Percentiles rank a stretch among this genome's conserved stretches.
These are phyloP conservation scores for Fusarium bulbicola DNA, from an alignment of 2,329 filamentous ascomycete genomes.

Conservation along the genomic window DNA sequence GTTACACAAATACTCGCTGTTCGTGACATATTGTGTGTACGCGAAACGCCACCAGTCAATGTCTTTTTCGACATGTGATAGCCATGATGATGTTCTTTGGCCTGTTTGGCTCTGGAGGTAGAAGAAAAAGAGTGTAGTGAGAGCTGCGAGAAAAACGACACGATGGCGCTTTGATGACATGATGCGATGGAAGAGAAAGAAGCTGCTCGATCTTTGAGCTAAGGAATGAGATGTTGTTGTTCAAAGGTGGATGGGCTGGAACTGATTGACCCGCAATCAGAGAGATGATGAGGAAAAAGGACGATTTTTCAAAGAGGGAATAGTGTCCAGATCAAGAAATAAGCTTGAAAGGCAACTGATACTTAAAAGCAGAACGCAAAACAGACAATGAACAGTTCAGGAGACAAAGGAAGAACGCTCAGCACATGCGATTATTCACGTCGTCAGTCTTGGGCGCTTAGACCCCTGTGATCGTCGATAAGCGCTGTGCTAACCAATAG, in stretches of 20 bases:
- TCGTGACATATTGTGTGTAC: conserved; percentile 60
- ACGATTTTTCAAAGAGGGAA: neutral
- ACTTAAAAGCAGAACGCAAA: neutral
- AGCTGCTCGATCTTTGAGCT: neutral
- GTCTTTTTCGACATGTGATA: neutral
- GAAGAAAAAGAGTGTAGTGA: neutral
- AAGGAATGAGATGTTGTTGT: neutral
- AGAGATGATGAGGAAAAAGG: neutral
- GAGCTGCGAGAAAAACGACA: neutral
- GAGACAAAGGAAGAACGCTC: neutral
- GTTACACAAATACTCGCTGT: conserved; percentile 57
- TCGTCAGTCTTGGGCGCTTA: neutral
- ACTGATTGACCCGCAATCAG: neutral
- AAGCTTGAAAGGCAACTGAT: neutral
- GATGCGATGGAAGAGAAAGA: neutral
- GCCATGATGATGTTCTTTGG: neutral
- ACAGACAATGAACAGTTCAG: neutral
- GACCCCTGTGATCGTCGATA: neutral
- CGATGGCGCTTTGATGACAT: conserved; percentile 7
- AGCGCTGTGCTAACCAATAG: neutral
- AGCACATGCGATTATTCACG: neutral
- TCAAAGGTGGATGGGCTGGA: neutral
- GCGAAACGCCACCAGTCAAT: conserved; percentile 48
- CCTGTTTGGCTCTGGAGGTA: neutral
- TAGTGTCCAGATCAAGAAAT: neutral